A percentile compares a stretch with the other conserved stretches of the same genome.
Evolutionary conservation across 2,329 filamentous ascomycete genomes (phyloP).

Genomic region (Ceratocystis ficicola): DNA sequence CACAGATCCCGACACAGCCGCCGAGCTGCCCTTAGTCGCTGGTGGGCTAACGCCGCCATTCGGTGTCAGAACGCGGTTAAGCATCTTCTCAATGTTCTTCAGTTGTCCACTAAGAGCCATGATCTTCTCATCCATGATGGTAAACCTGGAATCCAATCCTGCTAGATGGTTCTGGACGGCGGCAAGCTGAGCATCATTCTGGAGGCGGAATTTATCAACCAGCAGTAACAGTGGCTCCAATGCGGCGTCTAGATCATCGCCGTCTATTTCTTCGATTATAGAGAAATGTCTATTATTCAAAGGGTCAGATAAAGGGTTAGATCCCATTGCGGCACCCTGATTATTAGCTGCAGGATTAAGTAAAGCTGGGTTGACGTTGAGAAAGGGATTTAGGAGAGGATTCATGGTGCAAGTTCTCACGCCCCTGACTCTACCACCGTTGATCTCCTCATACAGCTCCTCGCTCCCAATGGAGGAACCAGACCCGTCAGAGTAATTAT

Average conservation of each 20-base stretch:
- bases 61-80: background rate
- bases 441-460: background rate
- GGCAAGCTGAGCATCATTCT: constrained; percentile 1
- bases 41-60: background rate
- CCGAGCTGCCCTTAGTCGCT: background rate
- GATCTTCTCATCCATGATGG: background rate
- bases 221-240: background rate
- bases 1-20: background rate
- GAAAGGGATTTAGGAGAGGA: background rate
- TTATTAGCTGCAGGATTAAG: background rate
- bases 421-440: background rate
- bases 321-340: no score
- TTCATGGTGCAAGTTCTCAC: background rate
- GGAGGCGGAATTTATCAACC: constrained; percentile 1
- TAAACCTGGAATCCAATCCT: background rate
- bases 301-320: background rate
- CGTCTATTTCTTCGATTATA: background rate
- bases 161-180: background rate
- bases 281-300: background rate
- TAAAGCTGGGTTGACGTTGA: background rate
- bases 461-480: background rate
- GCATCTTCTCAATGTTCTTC: constrained; percentile 4
- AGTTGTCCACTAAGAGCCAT: background rate
- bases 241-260: background rate
- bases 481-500: no score